Base-by-base conservation (phyloP, 305 asterid genomes). In the Striga hermonthica region DNA sequence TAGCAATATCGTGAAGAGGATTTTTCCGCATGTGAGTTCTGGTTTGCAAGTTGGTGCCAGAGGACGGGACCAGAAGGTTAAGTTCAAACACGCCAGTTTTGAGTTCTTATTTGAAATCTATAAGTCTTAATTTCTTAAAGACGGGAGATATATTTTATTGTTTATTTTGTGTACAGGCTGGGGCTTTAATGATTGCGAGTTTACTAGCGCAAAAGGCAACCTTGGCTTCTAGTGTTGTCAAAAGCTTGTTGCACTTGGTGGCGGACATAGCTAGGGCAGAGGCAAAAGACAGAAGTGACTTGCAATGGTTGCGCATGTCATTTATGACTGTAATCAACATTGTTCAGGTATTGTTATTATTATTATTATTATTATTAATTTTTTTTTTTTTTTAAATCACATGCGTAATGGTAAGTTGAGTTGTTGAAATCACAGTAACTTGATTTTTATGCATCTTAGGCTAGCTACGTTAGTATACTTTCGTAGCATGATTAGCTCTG, bases 141-240 rank as follows among this genome's bases (percentile, higher is more conserved):
- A 68, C 3, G 37, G 54, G 38, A 16, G 44, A n/a, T 55, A 9
- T 70, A 54, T 9, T 13, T 59, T 70, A 15, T 68, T 2, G 31
- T 22, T 2, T 22, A 22, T 22, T 22, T 63, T 52, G 22, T 75
- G 16, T 67, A 53, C 80, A 93, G 97, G 95, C 97, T 67, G 96
- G 95, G 22, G 92, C 96, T 37, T 72, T 90, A 52, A 90, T 93
- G 91, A 90, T 90, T 79, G 87, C 84, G 56, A 85, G 95, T 74
- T 74, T 88, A 74, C 88, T 93, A 40, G 82, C 95, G 68, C 90
- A 86, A 78, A 90, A 82, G 82, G 83, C 83, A 63, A 70, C 86
- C 58, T 79, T 93, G 74, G 78, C 95, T 57, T 72, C 88, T 60
- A 71, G 64, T 68, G 83, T 83, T 67, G 85, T 81, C 71, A 88